These are phyloP conservation scores for Conticribra guillardii DNA, from an alignment of 108 stramenopile species.

Conservation along the genomic window DNA sequence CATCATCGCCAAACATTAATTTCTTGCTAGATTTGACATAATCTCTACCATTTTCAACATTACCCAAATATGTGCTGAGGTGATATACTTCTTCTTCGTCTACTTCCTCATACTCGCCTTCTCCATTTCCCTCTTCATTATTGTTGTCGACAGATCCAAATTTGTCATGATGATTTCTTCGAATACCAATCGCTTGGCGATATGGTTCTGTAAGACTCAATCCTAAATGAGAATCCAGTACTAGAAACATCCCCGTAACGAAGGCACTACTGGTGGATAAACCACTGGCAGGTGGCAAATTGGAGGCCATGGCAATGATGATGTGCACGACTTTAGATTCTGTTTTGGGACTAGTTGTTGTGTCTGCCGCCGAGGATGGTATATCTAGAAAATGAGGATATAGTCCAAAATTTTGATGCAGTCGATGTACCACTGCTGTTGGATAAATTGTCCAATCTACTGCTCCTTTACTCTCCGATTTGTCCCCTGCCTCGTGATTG, in stretches of 20 bases:
- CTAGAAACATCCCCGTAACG: constrained; percentile 29
- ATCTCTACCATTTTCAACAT: constrained; percentile 31
- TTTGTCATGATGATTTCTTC: no score
- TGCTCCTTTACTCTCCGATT: no score
- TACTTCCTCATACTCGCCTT: background rate
- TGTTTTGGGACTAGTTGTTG: no score
- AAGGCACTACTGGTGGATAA: constrained; percentile 32
- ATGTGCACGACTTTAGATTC: constrained; percentile 20
- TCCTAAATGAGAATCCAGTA: constrained; percentile 12
- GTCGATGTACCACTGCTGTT: constrained; percentile 6
- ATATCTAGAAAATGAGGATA: constrained; percentile 5
- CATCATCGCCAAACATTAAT: no score
- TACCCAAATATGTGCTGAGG: constrained; percentile 35
- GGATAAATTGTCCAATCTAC: constrained; percentile 33
- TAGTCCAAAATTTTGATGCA: constrained; percentile 33
- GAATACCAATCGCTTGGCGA: constrained; percentile 27
- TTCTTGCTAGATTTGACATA: background rate
- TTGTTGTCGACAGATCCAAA: no score
- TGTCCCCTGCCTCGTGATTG: no score
- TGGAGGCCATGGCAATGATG: constrained; percentile 21
- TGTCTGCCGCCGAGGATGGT: no score
- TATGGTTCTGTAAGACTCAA: constrained; percentile 1
- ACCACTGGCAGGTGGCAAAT: constrained; percentile 34
- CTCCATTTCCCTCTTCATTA: background rate
- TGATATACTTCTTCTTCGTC: constrained; percentile 8